These are phyloP conservation scores for Butyriboletus appendiculatus DNA, from an alignment of 1,284 basidiomycete genomes.

Conservation along the genomic window DNA sequence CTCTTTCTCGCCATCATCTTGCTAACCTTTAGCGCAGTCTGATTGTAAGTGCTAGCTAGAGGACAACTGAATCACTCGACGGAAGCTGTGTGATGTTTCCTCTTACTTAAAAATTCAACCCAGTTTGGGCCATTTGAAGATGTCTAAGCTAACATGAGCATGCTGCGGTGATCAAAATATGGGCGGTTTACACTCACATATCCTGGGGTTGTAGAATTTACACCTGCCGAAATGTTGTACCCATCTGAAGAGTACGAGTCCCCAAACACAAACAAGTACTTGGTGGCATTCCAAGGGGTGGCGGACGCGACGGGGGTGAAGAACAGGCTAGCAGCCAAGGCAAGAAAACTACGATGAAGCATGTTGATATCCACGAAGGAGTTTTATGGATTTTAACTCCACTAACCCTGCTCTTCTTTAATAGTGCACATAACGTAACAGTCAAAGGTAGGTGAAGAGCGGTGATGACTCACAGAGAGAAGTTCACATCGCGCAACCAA, in stretches of 20 bases:
- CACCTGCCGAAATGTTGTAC: conserved; percentile 59
- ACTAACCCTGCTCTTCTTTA: conserved; percentile 2
- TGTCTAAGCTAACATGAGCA: conserved; percentile 37
- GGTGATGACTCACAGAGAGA: too few relatives aligned
- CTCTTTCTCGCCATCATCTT: not conserved
- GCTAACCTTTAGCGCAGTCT: conserved; percentile 51
- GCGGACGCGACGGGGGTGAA: conserved; percentile 12
- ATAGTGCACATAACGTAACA: not conserved
- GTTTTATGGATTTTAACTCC: not conserved
- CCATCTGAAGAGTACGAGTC: conserved; percentile 56
- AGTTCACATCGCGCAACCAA: too few relatives aligned
- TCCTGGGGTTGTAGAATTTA: conserved; percentile 54
- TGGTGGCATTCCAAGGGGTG: conserved; percentile 45
- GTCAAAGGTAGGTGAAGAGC: not conserved
- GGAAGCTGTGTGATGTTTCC: not conserved
- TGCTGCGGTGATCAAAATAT: not conserved
- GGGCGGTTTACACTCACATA: conserved; percentile 40
- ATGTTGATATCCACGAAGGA: conserved; percentile 10
- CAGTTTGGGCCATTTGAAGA: conserved; percentile 67
- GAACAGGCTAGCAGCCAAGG: conserved; percentile 6
- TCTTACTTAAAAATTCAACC: conserved; percentile 54
- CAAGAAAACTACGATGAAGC: conserved; percentile 8
- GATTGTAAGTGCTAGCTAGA: conserved; percentile 50
- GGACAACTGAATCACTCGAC: not conserved
- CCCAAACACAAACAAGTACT: conserved; percentile 57